Evolutionary conservation across 208 protist species (phyloP).

Genomic region (Trypanosoma platydactyli): DNA sequence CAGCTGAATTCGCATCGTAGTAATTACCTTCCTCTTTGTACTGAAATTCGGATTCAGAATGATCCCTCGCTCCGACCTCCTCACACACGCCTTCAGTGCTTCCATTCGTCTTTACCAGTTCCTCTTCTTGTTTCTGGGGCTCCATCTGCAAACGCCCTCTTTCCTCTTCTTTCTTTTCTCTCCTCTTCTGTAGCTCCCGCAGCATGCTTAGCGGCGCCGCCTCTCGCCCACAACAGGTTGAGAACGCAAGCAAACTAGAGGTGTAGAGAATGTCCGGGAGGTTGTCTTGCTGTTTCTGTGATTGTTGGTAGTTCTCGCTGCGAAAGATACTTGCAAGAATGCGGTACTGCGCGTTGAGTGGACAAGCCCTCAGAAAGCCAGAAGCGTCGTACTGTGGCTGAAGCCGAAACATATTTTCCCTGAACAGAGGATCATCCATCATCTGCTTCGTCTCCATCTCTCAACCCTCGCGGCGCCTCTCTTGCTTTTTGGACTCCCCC

Average conservation of each 20-base stretch:
- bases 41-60: background rate
- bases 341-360: conserved; percentile 21
- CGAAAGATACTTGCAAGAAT: conserved; percentile 23
- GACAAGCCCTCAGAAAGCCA: conserved; percentile 17
- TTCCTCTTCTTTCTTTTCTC: conserved; percentile 1
- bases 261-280: conserved; percentile 16
- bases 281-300: background rate
- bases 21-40: conserved; percentile 28
- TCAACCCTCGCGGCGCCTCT: background rate
- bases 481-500: background rate
- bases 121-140: background rate
- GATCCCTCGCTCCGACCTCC: background rate
- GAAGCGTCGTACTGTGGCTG: conserved; percentile 22
- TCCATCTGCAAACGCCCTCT: background rate
- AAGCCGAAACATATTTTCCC: conserved; percentile 16
- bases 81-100: background rate
- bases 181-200: background rate
- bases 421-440: conserved; percentile 13
- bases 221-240: conserved; percentile 1
- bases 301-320: conserved; percentile 8
- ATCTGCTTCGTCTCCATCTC: background rate
- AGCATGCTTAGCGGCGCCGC: conserved; percentile 8
- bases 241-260: conserved; percentile 13
- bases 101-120: background rate
- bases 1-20: conserved; percentile 5